These are phyloP conservation scores for Herpetomonas tarakana DNA, from an alignment of 208 protist genomes.

Conservation along the genomic window DNA sequence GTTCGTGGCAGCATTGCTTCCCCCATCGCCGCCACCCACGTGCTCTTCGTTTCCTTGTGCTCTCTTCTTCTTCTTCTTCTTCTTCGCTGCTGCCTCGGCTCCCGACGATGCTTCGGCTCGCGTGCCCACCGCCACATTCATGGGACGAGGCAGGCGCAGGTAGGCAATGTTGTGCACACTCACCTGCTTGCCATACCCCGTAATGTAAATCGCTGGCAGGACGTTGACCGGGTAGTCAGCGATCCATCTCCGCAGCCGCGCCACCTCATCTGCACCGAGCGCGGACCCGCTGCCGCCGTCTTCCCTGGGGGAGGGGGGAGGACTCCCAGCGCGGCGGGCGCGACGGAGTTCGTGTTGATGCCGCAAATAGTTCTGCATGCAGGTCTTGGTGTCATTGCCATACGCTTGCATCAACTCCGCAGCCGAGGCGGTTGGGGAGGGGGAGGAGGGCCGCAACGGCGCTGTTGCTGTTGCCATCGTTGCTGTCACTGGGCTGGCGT, in stretches of 20 bases:
- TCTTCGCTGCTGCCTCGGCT: not conserved
- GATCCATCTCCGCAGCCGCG: slow-evolving; percentile 2
- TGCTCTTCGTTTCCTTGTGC: no score
- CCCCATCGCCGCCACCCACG: no score
- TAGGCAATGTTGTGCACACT: slow-evolving; percentile 72
- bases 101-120: not conserved
- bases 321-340: no score
- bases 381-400: slow-evolving; percentile 52
- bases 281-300: no score
- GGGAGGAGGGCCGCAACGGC: not conserved
- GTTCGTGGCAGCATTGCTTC: no score
- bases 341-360: not conserved
- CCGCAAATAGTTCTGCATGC: slow-evolving; percentile 63
- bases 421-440: not conserved
- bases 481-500: not conserved
- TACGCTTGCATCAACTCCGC: slow-evolving; percentile 8
- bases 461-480: not conserved
- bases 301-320: no score
- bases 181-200: slow-evolving; percentile 38
- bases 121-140: not conserved
- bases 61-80: slow-evolving; percentile 5
- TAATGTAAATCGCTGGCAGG: slow-evolving; percentile 38
- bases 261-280: not conserved
- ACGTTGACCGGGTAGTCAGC: not conserved
- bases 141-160: slow-evolving; percentile 39